phyloP scores from a whole-genome alignment of 495 filamentous ascomycete genomes.

The Xylaria castorea region DNA sequence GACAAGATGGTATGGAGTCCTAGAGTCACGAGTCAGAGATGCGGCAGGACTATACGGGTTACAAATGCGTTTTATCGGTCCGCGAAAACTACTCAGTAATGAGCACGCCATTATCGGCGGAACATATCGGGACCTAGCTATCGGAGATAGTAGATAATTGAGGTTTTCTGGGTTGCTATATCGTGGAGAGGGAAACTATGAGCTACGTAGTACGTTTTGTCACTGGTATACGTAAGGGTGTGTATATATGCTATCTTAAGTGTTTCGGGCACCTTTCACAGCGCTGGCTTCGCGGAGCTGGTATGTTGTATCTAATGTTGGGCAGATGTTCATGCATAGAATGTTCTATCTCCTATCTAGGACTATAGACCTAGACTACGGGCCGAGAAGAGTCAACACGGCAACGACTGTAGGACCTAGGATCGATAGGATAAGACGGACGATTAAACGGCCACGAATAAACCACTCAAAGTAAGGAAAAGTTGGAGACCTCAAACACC shows the following conservation, averaged over 20 bases:
- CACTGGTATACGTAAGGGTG: background rate
- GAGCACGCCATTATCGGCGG: background rate
- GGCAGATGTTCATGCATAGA: background rate
- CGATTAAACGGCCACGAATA: background rate
- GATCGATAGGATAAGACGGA: conserved; percentile 10
- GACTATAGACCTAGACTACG: background rate
- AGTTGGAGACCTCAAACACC: conserved; percentile 15
- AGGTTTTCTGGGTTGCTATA: background rate
- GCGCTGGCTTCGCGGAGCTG: background rate
- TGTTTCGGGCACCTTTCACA: background rate
- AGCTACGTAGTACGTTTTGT: background rate
- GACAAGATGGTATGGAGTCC: conserved; percentile 10
- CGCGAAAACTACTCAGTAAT: background rate
- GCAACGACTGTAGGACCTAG: background rate
- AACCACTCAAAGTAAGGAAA: conserved; percentile 6
- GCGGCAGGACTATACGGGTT: background rate
- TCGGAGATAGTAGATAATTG: background rate
- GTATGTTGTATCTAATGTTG: background rate
- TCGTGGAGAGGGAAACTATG: background rate
- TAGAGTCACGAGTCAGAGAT: background rate
- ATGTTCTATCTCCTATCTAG: background rate
- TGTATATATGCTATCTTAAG: background rate
- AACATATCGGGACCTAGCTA: background rate
- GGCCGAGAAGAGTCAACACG: background rate
- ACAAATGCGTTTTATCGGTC: conserved; percentile 3